Conservation (phyloP, 2,329 filamentous ascomycete species). For the Pyricularia grisea region DNA sequence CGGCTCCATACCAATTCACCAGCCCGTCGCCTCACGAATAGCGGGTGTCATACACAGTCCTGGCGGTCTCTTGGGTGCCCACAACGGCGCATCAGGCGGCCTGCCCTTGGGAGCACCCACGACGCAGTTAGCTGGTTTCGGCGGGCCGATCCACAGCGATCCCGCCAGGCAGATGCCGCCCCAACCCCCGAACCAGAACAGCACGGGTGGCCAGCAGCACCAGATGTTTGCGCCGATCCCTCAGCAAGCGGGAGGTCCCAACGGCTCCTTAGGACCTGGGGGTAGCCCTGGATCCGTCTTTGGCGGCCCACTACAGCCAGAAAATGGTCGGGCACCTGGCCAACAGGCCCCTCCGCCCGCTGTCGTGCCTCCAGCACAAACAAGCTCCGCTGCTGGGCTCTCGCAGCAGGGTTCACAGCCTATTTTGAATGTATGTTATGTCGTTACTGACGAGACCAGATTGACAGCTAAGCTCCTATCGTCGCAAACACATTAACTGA, state of each 20-base stretch:
- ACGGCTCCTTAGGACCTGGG: constrained; percentile 46
- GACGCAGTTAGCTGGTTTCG: constrained; percentile 36
- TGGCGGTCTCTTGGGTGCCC: constrained; percentile 73
- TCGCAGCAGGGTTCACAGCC: constrained; percentile 74
- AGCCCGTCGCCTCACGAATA: constrained; percentile 79
- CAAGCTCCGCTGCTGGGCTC: constrained; percentile 34
- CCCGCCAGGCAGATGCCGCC: constrained; percentile 31
- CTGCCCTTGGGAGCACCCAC: constrained; percentile 44
- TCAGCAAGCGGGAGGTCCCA: constrained; percentile 38
- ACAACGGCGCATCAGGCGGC: constrained; percentile 49
- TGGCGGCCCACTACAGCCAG: constrained; percentile 56
- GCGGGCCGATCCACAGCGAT: constrained; percentile 44
- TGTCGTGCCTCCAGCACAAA: constrained; percentile 26
- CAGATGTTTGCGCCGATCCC: constrained; percentile 49
- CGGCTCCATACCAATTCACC: constrained; percentile 83
- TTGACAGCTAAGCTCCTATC: too few relatives aligned
- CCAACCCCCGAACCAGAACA: constrained; percentile 36
- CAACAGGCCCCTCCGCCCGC: constrained; percentile 43
- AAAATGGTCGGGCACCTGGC: constrained; percentile 51
- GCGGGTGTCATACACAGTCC: constrained; percentile 82
- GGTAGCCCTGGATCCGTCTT: constrained; percentile 57
- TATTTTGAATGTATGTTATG: constrained; percentile 58
- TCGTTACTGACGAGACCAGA: constrained; percentile 4
- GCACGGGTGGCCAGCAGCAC: constrained; percentile 35
- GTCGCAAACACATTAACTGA: not conserved